Evolutionary conservation across 768 basidiomycete species (phyloP), one percentile per base, ranked within the genome.

Genomic region (Xanthoconium stramineum): DNA sequence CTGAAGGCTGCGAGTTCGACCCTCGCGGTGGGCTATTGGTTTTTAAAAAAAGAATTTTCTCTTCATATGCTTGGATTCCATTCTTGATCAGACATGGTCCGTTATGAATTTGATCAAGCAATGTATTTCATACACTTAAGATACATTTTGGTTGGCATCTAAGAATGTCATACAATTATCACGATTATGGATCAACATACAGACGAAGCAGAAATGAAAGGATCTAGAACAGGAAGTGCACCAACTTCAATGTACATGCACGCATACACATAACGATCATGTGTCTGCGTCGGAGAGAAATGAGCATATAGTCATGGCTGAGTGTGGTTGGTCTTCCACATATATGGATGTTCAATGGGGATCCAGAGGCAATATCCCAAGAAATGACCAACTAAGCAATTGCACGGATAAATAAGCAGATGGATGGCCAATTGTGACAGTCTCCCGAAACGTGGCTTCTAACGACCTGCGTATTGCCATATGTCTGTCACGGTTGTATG

Each of bases 1-100:
- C 85, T 86, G 83, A 86, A 86, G 85, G 85, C 82, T 86, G 85
- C 85, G 85, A 84, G 85, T 86, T 86, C 85, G 85, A 86, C 79
- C 84, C 85, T 84, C 85, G 85, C 85, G 84, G 83, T 85, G 84
- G 85, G 84, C 84, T 85, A 83, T 19, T 45, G 6, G 10, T 55
- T 71, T 71, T 66, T 50, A 36, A 1, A 8, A 8, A 33, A 20
- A 6, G 3, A 2, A 32, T 20, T 19, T 36, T 45, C 20, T 47
- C 45, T 14, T 19, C 0, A n/a, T 4, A 11, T 33, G 29, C 37
- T 28, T 3, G 13, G 19, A 33, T 20, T n/a, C 13, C 42, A 12
- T 51, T 10, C 7, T 10, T 11, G 15, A 53, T 24, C 24, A 24
- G 4, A 24, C 24, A 24, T 24, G 24, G 24, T 24, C 24, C 24